Conservation (phyloP, 768 basidiomycete genomes). For the Tricholomella constricta region DNA sequence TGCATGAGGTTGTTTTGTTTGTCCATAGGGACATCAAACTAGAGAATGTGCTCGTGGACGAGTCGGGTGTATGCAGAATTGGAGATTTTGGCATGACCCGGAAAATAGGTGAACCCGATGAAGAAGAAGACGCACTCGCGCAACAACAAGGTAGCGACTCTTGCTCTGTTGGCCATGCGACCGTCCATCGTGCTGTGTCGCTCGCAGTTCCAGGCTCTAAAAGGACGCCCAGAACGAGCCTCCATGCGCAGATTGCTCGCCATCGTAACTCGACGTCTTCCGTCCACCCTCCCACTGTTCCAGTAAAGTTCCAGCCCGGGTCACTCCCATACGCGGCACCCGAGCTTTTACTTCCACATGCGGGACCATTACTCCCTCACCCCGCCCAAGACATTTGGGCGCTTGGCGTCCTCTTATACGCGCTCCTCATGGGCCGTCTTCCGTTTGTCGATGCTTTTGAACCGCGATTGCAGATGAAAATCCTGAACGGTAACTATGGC, state of each 20-base stretch:
- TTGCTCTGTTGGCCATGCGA: conserved; percentile 16
- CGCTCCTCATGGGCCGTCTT: conserved; percentile 78
- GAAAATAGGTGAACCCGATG: conserved; percentile 53
- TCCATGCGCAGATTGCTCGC: conserved; percentile 35
- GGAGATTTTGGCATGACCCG: conserved; percentile 83
- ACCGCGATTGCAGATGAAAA: conserved; percentile 89
- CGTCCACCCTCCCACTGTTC: conserved; percentile 21
- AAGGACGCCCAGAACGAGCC: conserved; percentile 36
- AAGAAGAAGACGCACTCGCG: conserved; percentile 37
- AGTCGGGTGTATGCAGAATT: conserved; percentile 84
- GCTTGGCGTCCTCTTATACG: conserved; percentile 86
- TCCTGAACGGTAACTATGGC: conserved; percentile 65
- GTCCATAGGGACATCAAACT: conserved; percentile 97
- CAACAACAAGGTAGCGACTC: conserved; percentile 19
- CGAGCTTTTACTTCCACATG: conserved; percentile 73
- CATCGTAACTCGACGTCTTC: conserved; percentile 49
- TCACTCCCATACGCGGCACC: conserved; percentile 92
- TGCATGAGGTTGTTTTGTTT: conserved; percentile 74
- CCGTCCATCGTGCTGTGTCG: conserved; percentile 43
- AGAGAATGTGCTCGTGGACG: conserved; percentile 94
- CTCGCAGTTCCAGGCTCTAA: conserved; percentile 38
- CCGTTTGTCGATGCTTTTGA: conserved; percentile 92
- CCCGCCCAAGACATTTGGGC: conserved; percentile 97
- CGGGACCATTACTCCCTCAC: conserved; percentile 42
- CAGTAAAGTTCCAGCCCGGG: conserved; percentile 60